A percentile compares a stretch with the other conserved stretches of the same genome.
Evolutionary conservation across 2,329 filamentous ascomycete species (phyloP).

Genomic region (Diplodia intermedia): DNA sequence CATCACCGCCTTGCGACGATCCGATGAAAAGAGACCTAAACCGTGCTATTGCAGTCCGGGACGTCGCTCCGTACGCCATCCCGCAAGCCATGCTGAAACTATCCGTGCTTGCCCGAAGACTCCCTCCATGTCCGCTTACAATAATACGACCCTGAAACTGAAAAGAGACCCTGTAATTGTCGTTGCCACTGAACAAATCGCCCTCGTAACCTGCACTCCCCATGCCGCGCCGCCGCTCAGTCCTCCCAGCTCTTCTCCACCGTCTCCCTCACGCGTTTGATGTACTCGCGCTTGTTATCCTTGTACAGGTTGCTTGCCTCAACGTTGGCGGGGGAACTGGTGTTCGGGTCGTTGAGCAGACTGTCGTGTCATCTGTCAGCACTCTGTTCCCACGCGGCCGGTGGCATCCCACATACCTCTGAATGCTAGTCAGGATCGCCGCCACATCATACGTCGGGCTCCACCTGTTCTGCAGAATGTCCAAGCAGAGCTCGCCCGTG

Average conservation of each 20-base stretch:
- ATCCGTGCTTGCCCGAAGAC: background rate
- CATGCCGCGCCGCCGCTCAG: conserved; percentile 48
- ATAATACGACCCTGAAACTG: conserved; percentile 21
- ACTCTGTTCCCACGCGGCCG: background rate
- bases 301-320: conserved; percentile 98
- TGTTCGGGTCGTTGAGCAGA: conserved; percentile 96
- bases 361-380: conserved; percentile 56
- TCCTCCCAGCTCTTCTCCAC: conserved; percentile 99
- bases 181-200: conserved; percentile 14
- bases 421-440: conserved; percentile 94
- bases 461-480: conserved; percentile 98
- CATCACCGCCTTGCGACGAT: background rate
- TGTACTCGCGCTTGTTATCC: conserved; percentile 95
- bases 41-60: conserved; percentile 21
- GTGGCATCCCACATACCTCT: conserved; percentile 69
- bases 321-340: conserved; percentile 96
- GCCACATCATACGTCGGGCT: conserved; percentile 98
- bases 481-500: conserved; percentile 92
- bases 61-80: conserved; percentile 31
- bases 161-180: conserved; percentile 18
- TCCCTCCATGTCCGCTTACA: conserved; percentile 10
- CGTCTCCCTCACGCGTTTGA: conserved; percentile 91
- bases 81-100: conserved; percentile 30
- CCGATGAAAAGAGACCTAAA: conserved; percentile 6
- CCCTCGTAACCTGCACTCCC: background rate